Conservation (phyloP, 1,284 basidiomycete genomes). For the Peniophora sp. region DNA sequence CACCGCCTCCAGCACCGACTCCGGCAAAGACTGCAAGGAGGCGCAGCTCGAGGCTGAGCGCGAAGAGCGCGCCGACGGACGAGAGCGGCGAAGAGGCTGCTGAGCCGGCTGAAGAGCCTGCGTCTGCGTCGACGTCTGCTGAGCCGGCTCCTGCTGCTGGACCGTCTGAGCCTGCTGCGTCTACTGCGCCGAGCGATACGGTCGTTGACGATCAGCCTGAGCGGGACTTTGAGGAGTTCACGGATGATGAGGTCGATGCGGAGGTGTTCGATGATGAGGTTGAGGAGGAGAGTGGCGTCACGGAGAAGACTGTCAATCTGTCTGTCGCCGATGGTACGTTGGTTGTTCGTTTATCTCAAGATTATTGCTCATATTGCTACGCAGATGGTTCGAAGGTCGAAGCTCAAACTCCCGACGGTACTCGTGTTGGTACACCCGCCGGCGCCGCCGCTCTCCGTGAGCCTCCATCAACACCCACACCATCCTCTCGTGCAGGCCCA, state of each 20-base stretch:
- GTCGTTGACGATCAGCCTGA: slow-evolving; percentile 46
- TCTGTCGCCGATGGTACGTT: slow-evolving; percentile 70
- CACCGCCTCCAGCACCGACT: slow-evolving; percentile 2
- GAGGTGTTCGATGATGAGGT: slow-evolving; percentile 63
- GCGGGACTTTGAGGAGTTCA: slow-evolving; percentile 56
- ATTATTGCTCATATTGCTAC: slow-evolving; percentile 1
- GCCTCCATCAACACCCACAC: slow-evolving; percentile 18
- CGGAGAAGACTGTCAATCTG: slow-evolving; percentile 82
- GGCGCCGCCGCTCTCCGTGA: slow-evolving; percentile 19
- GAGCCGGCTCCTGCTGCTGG: slow-evolving; percentile 15
- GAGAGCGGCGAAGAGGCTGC: slow-evolving; percentile 15
- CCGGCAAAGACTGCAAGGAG: slow-evolving; percentile 35
- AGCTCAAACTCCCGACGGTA: slow-evolving; percentile 94
- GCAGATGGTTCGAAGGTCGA: slow-evolving; percentile 85
- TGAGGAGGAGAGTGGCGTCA: slow-evolving; percentile 59
- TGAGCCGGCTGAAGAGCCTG: slow-evolving; percentile 14
- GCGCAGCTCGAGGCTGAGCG: slow-evolving; percentile 78
- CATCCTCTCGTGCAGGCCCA: slow-evolving; percentile 4
- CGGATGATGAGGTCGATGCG: slow-evolving; percentile 72
- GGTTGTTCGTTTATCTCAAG: not conserved
- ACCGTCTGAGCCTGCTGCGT: slow-evolving; percentile 19
- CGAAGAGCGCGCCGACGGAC: slow-evolving; percentile 33
- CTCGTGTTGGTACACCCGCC: slow-evolving; percentile 84
- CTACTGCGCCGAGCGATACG: slow-evolving; percentile 39
- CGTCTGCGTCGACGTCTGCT: slow-evolving; percentile 13